Conservation (phyloP, 129 eudicot species). For the Scalesia atractyloides region DNA sequence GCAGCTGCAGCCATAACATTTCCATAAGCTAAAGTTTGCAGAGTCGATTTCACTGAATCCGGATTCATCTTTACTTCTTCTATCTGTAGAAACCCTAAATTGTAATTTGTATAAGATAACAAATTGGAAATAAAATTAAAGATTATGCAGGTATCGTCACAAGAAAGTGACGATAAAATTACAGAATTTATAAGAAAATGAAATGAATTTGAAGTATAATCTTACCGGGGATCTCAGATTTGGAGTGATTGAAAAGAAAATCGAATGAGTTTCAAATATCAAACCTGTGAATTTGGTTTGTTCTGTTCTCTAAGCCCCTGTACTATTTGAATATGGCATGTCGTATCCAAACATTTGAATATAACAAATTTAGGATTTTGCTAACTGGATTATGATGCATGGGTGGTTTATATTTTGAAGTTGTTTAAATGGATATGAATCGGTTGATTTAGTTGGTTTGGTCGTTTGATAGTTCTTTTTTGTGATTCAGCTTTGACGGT, state of each 20-base stretch:
- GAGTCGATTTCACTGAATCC: constrained; percentile 85
- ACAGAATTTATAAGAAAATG: constrained; percentile 4
- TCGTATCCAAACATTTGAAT: neutral
- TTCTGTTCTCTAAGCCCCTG: constrained; percentile 15
- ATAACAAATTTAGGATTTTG: neutral
- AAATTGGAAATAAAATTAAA: constrained; percentile 18
- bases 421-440: too few species aligned
- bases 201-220: neutral
- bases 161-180: neutral
- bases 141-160: neutral
- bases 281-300: neutral
- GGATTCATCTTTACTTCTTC: constrained; percentile 63
- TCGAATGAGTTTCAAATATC: constrained; percentile 1
- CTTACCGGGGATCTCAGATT: constrained; percentile 32
- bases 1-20: constrained; percentile 95
- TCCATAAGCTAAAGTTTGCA: constrained; percentile 51
- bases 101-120: neutral
- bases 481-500: too few species aligned
- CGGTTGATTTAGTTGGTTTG: too few species aligned
- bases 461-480: too few species aligned
- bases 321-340: constrained; percentile 3
- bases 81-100: constrained; percentile 15
- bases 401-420: too few species aligned
- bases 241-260: constrained; percentile 6
- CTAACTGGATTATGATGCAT: neutral